Percentiles rank a stretch among this genome's conserved stretches.
These are phyloP conservation scores for Sclerotinia subarctica DNA, from an alignment of 2,329 filamentous ascomycete genomes.

Conservation along the genomic window DNA sequence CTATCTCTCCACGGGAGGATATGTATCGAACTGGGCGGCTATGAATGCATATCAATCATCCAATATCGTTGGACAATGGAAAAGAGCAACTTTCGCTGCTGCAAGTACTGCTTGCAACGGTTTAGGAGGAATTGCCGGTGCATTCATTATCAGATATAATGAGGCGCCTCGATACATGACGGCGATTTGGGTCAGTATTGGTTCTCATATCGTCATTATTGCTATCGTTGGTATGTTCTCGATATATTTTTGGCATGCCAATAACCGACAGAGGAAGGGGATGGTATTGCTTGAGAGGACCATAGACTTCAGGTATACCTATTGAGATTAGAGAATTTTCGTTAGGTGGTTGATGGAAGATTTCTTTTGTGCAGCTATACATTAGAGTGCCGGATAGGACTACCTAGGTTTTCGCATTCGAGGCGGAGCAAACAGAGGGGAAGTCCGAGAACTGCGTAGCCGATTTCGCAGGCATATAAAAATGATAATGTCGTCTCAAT, in stretches of 20 bases:
- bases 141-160: constrained; percentile 59
- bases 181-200: constrained; percentile 65
- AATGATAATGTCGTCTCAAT: too few relatives aligned
- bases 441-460: not conserved
- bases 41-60: constrained; percentile 81
- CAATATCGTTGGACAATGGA: constrained; percentile 87
- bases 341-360: too few relatives aligned
- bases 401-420: not conserved
- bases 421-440: not conserved
- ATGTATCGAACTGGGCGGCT: constrained; percentile 75
- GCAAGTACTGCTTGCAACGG: constrained; percentile 75
- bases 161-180: constrained; percentile 63
- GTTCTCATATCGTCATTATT: constrained; percentile 59
- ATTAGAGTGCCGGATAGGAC: not conserved
- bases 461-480: too few relatives aligned
- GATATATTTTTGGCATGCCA: constrained; percentile 51
- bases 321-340: constrained; percentile 22
- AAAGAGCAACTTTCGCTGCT: constrained; percentile 75
- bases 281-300: constrained; percentile 47
- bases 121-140: constrained; percentile 74
- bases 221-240: constrained; percentile 51
- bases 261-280: constrained; percentile 48
- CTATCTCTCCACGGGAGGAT: constrained; percentile 60
- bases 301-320: constrained; percentile 35
- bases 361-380: not conserved